These are phyloP conservation scores for Daldinia caldariorum DNA, from an alignment of 495 filamentous ascomycete genomes.

Conservation along the genomic window DNA sequence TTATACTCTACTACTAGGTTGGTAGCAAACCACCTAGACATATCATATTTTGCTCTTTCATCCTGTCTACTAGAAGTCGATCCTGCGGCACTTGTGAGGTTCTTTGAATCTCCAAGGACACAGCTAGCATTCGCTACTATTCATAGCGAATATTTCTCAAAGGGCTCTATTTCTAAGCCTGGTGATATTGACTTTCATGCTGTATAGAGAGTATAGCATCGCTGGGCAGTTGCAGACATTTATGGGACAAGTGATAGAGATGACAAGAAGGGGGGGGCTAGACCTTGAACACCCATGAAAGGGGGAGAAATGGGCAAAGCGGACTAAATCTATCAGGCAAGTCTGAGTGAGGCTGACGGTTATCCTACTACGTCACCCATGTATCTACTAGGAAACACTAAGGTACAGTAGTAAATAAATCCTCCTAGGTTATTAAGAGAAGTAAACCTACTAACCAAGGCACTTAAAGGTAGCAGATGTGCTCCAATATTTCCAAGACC, in stretches of 20 bases:
- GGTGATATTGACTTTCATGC: too few relatives aligned
- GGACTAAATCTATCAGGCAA: neutral
- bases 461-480: neutral
- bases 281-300: too few relatives aligned
- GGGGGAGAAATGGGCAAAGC: too few relatives aligned
- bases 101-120: neutral
- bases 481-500: neutral
- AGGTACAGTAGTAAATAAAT: too few relatives aligned
- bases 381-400: too few relatives aligned
- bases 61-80: neutral
- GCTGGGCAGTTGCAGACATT: neutral
- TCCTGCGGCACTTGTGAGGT: neutral
- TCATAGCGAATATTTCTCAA: neutral
- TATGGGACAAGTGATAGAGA: neutral
- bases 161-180: neutral
- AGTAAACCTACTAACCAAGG: too few relatives aligned
- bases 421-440: too few relatives aligned
- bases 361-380: too few relatives aligned
- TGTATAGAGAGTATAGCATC: neutral
- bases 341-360: neutral
- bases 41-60: neutral
- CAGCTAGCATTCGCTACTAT: neutral
- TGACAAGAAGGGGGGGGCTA: too few relatives aligned
- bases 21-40: too few relatives aligned
- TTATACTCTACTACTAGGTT: too few relatives aligned